phyloP scores from a whole-genome alignment of 2,329 filamentous ascomycete species.

The Cercospora sojina region DNA sequence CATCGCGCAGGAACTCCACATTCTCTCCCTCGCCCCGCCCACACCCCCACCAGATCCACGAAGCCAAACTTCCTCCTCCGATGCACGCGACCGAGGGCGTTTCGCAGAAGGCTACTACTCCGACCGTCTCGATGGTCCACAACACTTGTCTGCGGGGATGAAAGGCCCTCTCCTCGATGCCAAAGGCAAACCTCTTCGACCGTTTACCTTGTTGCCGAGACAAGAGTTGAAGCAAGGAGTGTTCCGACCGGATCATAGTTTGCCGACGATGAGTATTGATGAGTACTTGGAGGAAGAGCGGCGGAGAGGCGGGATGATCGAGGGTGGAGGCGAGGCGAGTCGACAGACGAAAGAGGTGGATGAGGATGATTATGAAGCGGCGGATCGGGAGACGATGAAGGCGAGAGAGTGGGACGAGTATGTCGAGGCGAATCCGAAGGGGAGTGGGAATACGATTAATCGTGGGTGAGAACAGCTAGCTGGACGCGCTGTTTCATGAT shows the following conservation, averaged over 20 bases:
- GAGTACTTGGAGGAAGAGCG: slow-evolving; percentile 94
- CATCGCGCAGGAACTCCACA: slow-evolving; percentile 77
- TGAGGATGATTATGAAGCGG: slow-evolving; percentile 86
- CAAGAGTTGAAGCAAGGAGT: slow-evolving; percentile 74
- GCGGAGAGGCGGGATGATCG: slow-evolving; percentile 79
- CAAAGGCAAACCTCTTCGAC: slow-evolving; percentile 80
- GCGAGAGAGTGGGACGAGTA: slow-evolving; percentile 95
- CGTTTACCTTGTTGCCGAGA: slow-evolving; percentile 75
- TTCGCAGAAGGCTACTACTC: slow-evolving; percentile 62
- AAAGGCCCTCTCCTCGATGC: slow-evolving; percentile 68
- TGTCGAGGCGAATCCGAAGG: slow-evolving; percentile 82
- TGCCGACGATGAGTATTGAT: slow-evolving; percentile 97
- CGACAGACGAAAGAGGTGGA: slow-evolving; percentile 69
- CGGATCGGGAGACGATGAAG: slow-evolving; percentile 88
- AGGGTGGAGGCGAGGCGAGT: slow-evolving; percentile 80
- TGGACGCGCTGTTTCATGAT: not conserved
- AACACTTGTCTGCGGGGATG: slow-evolving; percentile 53
- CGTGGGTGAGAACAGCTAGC: slow-evolving; percentile 56
- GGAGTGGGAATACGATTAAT: slow-evolving; percentile 79
- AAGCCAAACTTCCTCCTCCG: slow-evolving; percentile 43
- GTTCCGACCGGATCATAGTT: slow-evolving; percentile 84
- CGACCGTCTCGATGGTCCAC: slow-evolving; percentile 69
- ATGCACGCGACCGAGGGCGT: slow-evolving; percentile 50
- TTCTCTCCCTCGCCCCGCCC: slow-evolving; percentile 72
- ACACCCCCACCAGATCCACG: slow-evolving; percentile 43